Evolutionary conservation across 345 rosid genomes (phyloP).

Genomic region (Atalantia buxifolia): DNA sequence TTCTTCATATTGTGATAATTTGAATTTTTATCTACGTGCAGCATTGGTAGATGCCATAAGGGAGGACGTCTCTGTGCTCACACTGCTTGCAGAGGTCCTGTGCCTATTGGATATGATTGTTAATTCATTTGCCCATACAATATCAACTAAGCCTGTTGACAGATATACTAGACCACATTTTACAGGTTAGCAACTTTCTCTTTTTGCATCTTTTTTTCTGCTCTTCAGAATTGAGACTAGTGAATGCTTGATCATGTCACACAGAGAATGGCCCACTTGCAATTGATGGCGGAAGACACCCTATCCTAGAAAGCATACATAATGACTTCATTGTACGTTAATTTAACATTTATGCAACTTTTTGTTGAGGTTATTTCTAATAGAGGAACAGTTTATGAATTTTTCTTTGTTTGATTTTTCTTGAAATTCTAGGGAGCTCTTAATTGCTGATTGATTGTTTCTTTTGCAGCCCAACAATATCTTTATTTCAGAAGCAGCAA

Average conservation of each 20-base stretch:
- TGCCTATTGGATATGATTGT: slow-evolving; percentile 96
- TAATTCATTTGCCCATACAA: slow-evolving; percentile 85
- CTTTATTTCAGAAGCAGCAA: slow-evolving; percentile 91
- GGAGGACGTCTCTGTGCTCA: slow-evolving; percentile 69
- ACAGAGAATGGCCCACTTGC: slow-evolving; percentile 90
- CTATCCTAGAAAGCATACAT: slow-evolving; percentile 88
- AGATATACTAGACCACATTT: slow-evolving; percentile 79
- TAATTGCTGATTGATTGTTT: slow-evolving; percentile 7
- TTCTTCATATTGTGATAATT: neutral
- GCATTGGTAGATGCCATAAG: slow-evolving; percentile 79
- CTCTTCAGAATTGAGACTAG: neutral
- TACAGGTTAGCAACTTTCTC: slow-evolving; percentile 49
- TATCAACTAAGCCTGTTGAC: slow-evolving; percentile 86
- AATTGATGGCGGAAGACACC: slow-evolving; percentile 95
- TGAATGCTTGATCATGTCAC: slow-evolving; percentile 18
- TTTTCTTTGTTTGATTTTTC: neutral
- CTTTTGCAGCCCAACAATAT: slow-evolving; percentile 80
- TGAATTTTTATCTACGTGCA: slow-evolving; percentile 32
- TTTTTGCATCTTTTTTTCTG: neutral
- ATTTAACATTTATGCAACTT: slow-evolving; percentile 10
- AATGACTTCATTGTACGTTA: slow-evolving; percentile 65
- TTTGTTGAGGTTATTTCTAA: neutral
- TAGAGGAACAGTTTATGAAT: neutral
- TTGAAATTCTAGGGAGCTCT: slow-evolving; percentile 6
- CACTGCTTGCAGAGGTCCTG: slow-evolving; percentile 87